Evolutionary conservation across 2,329 filamentous ascomycete species (phyloP), one percentile per base, ranked within the genome.

Genomic region (Sordariomycetes sp.): DNA sequence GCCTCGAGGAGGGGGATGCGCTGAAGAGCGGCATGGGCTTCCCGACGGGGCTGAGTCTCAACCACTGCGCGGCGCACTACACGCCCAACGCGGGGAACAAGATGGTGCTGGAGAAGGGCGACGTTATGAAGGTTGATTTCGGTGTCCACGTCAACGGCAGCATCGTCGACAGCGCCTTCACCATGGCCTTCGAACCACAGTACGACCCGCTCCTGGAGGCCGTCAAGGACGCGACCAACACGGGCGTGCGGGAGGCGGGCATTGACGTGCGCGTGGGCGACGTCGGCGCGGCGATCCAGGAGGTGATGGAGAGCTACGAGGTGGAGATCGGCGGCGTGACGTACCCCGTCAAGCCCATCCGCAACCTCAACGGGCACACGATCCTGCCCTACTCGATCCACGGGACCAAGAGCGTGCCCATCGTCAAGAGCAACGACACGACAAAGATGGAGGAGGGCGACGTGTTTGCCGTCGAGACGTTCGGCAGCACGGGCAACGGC

Each of bases 381-480:
- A 91, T 91, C 64, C 76, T 85, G 52, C 87, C 82, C 59, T 89
- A 87, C 70, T 79, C 81, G 64, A 91, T 91, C 60, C 87, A 91
- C 68, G 87, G 87, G 56, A 85, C 81, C 61, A 91, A 91, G 74
- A 88, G 84, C 62, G 85, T 91, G 42, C 87, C 87, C 0, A 89
- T 90, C 64, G 86, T 90, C 59, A 90, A 90, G 72, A 82, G 83
- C 55, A 77, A 78, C 57, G 86, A 90, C 63, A 82, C 84, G 64
- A 89, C 86, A 17, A 90, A 90, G 75, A 91, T 91, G 87, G 87
- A 91, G 71, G 87, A 91, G 69, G 87, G 87, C 51, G 87, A 91
- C 66, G 81, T 85, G 6, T 91, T 90, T 68, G 87, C 87, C 58
- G 89, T 91, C 64, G 87, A 91, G 71, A 91, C 87, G 1, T 91